Evolutionary conservation across 768 basidiomycete species (phyloP), one percentile per base, ranked within the genome.

Genomic region (Kwoniella sp.): DNA sequence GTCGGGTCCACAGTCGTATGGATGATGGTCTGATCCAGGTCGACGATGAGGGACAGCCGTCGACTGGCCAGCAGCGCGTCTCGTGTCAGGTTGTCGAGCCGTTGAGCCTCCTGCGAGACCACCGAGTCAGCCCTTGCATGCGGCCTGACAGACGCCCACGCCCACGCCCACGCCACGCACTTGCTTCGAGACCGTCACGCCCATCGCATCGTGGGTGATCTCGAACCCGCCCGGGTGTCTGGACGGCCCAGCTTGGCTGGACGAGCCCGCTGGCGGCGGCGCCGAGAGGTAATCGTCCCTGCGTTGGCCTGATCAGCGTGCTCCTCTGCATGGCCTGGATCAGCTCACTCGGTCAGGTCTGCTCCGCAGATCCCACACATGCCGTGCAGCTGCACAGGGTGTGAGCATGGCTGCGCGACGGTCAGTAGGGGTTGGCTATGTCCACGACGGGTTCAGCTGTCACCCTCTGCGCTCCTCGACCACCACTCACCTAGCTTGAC

Each of bases 1-100:
- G 95, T 98, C 4, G 95, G 93, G 75, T 99, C 95, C 22, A 96
- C 92, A 0, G 93, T 96, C 7, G 95, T 93, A 68, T 99, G 95
- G 3, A 99, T 89, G 71, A 98, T 91, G 11, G 95, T 99, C 73
- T 99, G 95, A 76, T 99, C 95, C 28, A 99, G 82, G 78, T 99
- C 95, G 63, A 99, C 93, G 61, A 99, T 96, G 43, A 99, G 84
- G 28, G 88, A 89, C 27, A 99, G 83, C 71, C 84, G 89, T 47
- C 84, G 81, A 4, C 81, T 77, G 50, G 80, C 79, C 65, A 89
- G 80, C 29, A 99, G 82, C 60, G 84, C 84, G 1, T 84, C 77
- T 1, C 89, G 85, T 2, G 86, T 88, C 67, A 89, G 85, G 32
- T 80, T 79, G 71, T 93, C 91, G 56, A 96, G 84, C 32, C 87